phyloP scores from a whole-genome alignment of 2,329 filamentous ascomycete species.

The Xylaria sp. region DNA sequence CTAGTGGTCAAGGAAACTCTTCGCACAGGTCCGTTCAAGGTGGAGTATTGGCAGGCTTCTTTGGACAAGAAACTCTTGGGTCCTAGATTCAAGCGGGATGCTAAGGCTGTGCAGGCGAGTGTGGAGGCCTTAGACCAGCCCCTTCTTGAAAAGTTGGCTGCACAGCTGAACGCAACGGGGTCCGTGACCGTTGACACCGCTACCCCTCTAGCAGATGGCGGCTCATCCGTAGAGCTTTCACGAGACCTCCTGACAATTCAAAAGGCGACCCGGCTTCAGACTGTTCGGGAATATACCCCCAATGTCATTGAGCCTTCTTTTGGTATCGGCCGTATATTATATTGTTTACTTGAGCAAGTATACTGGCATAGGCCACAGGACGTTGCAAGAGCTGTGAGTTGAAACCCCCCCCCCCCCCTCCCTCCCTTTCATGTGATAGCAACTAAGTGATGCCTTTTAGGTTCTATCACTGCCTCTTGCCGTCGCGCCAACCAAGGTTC shows the following conservation, averaged over 20 bases:
- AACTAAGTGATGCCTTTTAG: constrained; percentile 45
- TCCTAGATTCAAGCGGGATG: constrained; percentile 93
- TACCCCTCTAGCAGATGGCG: constrained; percentile 62
- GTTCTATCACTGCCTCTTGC: constrained; percentile 72
- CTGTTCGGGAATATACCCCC: constrained; percentile 89
- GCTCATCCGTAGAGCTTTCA: constrained; percentile 74
- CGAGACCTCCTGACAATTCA: constrained; percentile 85
- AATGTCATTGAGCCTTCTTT: constrained; percentile 85
- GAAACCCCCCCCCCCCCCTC: neutral
- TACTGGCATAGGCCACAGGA: constrained; percentile 18
- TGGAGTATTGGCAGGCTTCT: constrained; percentile 89
- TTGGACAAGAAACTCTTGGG: constrained; percentile 97
- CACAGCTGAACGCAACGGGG: constrained; percentile 75
- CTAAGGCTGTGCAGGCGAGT: constrained; percentile 66
- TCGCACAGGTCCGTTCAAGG: constrained; percentile 73
- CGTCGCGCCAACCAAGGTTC: constrained; percentile 71
- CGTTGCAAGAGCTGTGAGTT: constrained; percentile 15
- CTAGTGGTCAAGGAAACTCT: constrained; percentile 85
- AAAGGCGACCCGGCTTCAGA: constrained; percentile 82
- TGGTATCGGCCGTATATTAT: constrained; percentile 69
- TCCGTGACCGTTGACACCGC: constrained; percentile 82
- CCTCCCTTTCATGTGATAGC: neutral
- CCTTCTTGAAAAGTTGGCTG: constrained; percentile 79
- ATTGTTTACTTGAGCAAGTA: constrained; percentile 63
- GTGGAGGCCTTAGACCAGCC: constrained; percentile 81